phyloP scores from a whole-genome alignment of 352 stramenopile species.

The Phytopythium aichiense region DNA sequence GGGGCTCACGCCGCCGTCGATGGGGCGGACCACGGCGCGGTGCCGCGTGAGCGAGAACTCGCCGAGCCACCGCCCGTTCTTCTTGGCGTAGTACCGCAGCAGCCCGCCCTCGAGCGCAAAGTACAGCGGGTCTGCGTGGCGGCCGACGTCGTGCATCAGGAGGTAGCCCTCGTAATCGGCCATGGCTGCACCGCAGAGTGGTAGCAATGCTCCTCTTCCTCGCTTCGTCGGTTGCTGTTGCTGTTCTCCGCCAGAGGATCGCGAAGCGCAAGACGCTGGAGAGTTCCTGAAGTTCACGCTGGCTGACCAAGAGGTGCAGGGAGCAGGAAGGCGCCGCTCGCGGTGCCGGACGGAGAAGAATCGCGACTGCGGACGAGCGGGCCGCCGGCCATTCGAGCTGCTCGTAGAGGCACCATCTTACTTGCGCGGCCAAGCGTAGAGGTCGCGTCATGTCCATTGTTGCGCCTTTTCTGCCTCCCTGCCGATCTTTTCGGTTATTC shows the following conservation, averaged over 20 bases:
- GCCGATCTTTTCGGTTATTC: not conserved
- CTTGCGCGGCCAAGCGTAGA: not conserved
- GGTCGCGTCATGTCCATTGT: not conserved
- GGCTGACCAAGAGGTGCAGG: not conserved
- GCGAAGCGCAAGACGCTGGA: not conserved
- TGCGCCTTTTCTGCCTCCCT: not conserved
- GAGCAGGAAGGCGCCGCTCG: not conserved
- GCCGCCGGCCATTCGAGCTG: not conserved
- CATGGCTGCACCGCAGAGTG: slow-evolving; percentile 23
- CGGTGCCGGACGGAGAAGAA: not conserved
- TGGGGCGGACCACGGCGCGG: slow-evolving; percentile 42
- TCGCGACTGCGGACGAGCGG: not conserved
- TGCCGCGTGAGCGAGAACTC: slow-evolving; percentile 73
- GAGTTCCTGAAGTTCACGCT: not conserved
- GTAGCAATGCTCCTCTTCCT: not conserved
- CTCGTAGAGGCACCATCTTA: not conserved
- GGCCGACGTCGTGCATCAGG: slow-evolving; percentile 56
- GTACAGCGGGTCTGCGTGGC: slow-evolving; percentile 62
- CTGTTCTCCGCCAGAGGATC: not conserved
- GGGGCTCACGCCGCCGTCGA: slow-evolving; percentile 40
- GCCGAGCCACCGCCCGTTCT: slow-evolving; percentile 64
- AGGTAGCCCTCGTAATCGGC: slow-evolving; percentile 82
- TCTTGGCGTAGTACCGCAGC: slow-evolving; percentile 73
- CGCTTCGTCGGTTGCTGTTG: not conserved
- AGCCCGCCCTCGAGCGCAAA: slow-evolving; percentile 69